These are phyloP conservation scores for Podila epicladia DNA, from an alignment of 192 early-diverging fungal species.

Conservation along the genomic window DNA sequence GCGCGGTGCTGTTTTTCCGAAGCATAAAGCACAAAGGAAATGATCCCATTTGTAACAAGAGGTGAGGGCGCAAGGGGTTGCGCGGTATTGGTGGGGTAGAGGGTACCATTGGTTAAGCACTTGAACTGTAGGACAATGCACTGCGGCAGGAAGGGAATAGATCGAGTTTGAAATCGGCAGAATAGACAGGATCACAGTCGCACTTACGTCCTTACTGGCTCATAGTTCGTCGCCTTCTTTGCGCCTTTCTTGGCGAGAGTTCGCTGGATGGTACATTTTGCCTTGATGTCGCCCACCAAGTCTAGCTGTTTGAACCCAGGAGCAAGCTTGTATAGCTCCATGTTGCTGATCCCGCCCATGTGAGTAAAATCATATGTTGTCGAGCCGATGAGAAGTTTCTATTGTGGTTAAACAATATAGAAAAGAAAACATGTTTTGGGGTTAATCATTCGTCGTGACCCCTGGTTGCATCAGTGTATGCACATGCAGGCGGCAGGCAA, in stretches of 20 bases:
- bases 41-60: no score
- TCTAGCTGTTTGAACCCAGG: slow-evolving; percentile 33
- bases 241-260: slow-evolving; percentile 31
- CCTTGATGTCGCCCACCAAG: slow-evolving; percentile 35
- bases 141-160: background rate
- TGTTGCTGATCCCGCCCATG: slow-evolving; percentile 26
- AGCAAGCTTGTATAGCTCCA: slow-evolving; percentile 34
- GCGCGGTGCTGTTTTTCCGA: slow-evolving; percentile 14
- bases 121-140: background rate
- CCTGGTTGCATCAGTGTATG: background rate
- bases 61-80: no score
- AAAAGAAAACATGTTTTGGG: background rate
- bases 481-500: background rate
- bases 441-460: background rate
- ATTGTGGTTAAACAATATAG: background rate
- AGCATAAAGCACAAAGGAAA: no score
- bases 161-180: background rate
- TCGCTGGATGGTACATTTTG: slow-evolving; percentile 39
- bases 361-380: slow-evolving; percentile 28
- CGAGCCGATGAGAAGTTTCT: slow-evolving; percentile 40
- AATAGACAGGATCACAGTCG: background rate
- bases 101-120: no score
- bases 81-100: no score
- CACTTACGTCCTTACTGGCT: slow-evolving; percentile 37
- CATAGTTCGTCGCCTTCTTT: slow-evolving; percentile 36